Evolutionary conservation across 2,329 filamentous ascomycete genomes (phyloP), one percentile per base, ranked within the genome.

Genomic region (Pseudogymnoascus destructans): DNA sequence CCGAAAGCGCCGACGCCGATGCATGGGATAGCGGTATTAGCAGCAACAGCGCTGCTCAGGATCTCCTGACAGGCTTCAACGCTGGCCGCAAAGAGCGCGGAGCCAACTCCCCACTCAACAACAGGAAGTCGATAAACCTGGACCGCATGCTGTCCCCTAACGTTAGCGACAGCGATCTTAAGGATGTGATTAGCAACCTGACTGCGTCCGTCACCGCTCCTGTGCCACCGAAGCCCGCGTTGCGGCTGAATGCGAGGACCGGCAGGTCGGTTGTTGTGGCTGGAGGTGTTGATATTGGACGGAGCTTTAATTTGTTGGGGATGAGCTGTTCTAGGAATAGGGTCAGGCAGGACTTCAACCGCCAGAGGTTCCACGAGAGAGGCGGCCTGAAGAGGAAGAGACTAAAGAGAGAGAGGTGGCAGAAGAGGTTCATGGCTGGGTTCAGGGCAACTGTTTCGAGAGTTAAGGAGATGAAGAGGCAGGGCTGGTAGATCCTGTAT

Each of bases 351-450:
- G 82, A 89, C 65, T 75, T 75, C 57, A 69, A 71, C 17, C 69
- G 65, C 62, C 88, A 93, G 72, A 75, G 76, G 62, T 88, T 82
- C 66, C 85, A 95, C 70, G 88, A 93, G 75, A 74, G 89, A 52
- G 78, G 79, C 0, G 89, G 88, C 1, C 66, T 89, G 66, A 89
- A 87, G 79, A 78, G 84, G 71, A 95, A 93, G 81, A 79, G 88
- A 66, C 71, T 89, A 64, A 75, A 74, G 70, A 83, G 80, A 60
- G 75, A 85, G 75, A 76, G 87, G 61, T 90, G 86, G 85, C 77
- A 80, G 69, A 73, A 64, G 62, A 79, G 81, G 60, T 93, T 92
- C 72, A 83, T 80, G 75, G 69, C 70, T 30, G 85, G 83, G 3
- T 91, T 93, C 72, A 77, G 75, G 69, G 77, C 78, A 4, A 80